Conservation (phyloP, 2,329 filamentous ascomycete genomes). For the Acephala macrosclerotiorum region DNA sequence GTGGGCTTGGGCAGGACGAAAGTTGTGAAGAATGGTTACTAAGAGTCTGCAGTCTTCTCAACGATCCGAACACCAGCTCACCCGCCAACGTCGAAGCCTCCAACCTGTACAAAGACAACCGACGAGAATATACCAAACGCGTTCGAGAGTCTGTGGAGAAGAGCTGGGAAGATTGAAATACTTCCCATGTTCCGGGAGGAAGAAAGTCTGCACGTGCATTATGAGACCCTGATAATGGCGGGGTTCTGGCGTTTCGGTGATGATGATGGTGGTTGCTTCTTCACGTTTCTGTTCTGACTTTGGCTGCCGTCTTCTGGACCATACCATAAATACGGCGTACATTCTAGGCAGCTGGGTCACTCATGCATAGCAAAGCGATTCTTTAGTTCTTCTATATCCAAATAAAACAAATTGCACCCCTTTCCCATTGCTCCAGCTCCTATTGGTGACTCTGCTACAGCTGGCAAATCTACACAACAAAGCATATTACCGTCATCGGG, state of each 20-base stretch:
- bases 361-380: conserved; percentile 33
- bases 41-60: conserved; percentile 73
- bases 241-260: conserved; percentile 35
- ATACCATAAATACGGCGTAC: conserved; percentile 17
- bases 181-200: not conserved
- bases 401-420: conserved; percentile 9
- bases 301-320: conserved; percentile 12
- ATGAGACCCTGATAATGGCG: conserved; percentile 28
- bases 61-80: conserved; percentile 98
- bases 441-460: not conserved
- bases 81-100: conserved; percentile 98
- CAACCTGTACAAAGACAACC: conserved; percentile 97
- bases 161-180: conserved; percentile 88
- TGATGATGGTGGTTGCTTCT: conserved; percentile 16
- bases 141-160: conserved; percentile 98
- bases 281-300: conserved; percentile 9
- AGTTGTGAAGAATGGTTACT: conserved; percentile 32
- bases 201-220: conserved; percentile 22
- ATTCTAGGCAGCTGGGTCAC: conserved; percentile 23
- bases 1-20: conserved; percentile 23
- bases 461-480: conserved; percentile 7
- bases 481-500: not conserved
- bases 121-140: conserved; percentile 93
- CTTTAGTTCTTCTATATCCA: conserved; percentile 17
- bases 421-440: too few species aligned